Conservation (phyloP, 2,329 filamentous ascomycete genomes). For the Aspergillus brunneoviolaceus region DNA sequence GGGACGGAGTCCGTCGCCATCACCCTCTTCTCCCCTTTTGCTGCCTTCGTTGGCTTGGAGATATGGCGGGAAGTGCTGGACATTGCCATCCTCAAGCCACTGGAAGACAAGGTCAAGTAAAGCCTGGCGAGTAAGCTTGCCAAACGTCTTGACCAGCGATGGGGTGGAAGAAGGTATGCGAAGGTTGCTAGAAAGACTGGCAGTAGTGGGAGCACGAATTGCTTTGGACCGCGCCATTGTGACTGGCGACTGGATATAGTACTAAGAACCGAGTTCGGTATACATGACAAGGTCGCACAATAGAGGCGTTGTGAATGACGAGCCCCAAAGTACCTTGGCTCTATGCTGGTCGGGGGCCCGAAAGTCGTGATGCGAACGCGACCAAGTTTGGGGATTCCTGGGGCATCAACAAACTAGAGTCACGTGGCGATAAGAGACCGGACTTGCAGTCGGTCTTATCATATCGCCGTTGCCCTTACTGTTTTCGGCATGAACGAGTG, state of each 20-base stretch:
- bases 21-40: slow-evolving; percentile 37
- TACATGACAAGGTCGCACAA: not conserved
- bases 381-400: not conserved
- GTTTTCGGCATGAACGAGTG: no score
- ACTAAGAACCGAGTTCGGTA: not conserved
- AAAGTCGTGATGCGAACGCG: not conserved
- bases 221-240: slow-evolving; percentile 33
- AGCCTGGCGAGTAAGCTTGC: slow-evolving; percentile 68
- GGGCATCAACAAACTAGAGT: not conserved
- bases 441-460: not conserved
- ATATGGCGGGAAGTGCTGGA: slow-evolving; percentile 60
- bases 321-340: not conserved
- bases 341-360: not conserved
- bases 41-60: slow-evolving; percentile 52
- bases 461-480: no score
- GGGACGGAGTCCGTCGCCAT: slow-evolving; percentile 63
- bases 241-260: not conserved
- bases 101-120: slow-evolving; percentile 70
- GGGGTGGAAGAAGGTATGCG: slow-evolving; percentile 66
- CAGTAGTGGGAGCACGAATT: slow-evolving; percentile 63
- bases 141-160: slow-evolving; percentile 65
- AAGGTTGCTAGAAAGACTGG: slow-evolving; percentile 68
- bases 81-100: slow-evolving; percentile 72
- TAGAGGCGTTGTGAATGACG: not conserved
- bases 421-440: slow-evolving; percentile 7